phyloP scores from a whole-genome alignment of 1,284 basidiomycete genomes.

The Peniophora sp. region DNA sequence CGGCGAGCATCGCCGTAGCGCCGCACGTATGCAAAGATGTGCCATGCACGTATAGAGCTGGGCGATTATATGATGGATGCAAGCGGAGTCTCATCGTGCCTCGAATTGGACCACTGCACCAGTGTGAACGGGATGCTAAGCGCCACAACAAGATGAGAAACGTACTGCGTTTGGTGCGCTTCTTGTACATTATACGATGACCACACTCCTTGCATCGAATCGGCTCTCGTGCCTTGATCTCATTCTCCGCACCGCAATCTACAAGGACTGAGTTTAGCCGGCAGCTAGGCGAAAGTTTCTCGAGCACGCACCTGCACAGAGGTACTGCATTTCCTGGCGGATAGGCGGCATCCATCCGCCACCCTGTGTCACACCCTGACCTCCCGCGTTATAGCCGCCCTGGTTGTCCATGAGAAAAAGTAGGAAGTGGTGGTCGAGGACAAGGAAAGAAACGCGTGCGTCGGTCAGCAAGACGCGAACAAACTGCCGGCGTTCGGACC shows the following conservation, averaged over 20 bases:
- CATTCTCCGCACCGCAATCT: conserved; percentile 95
- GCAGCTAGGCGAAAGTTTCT: not conserved
- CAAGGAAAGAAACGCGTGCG: not conserved
- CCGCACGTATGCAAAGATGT: no score
- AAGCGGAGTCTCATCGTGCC: conserved; percentile 47
- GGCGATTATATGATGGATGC: not conserved
- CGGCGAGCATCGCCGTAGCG: no score
- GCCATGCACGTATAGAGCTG: no score
- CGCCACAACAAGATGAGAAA: conserved; percentile 16
- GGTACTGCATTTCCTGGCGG: conserved; percentile 77
- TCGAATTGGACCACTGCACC: conserved; percentile 79
- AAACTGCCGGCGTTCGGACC: no score
- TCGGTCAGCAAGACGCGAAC: no score
- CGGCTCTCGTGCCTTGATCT: conserved; percentile 88
- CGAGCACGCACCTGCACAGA: conserved; percentile 73
- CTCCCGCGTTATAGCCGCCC: not conserved
- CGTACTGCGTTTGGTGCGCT: conserved; percentile 91
- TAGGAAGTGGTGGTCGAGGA: not conserved
- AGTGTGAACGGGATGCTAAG: conserved; percentile 9
- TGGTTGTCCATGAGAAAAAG: not conserved
- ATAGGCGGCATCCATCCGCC: conserved; percentile 21
- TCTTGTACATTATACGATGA: conserved; percentile 99
- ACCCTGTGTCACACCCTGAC: not conserved
- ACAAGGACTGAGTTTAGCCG: not conserved
- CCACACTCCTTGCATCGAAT: conserved; percentile 97